Evolutionary conservation across 2,329 filamentous ascomycete genomes (phyloP).

Genomic region (Dryadomyces quercivorus): DNA sequence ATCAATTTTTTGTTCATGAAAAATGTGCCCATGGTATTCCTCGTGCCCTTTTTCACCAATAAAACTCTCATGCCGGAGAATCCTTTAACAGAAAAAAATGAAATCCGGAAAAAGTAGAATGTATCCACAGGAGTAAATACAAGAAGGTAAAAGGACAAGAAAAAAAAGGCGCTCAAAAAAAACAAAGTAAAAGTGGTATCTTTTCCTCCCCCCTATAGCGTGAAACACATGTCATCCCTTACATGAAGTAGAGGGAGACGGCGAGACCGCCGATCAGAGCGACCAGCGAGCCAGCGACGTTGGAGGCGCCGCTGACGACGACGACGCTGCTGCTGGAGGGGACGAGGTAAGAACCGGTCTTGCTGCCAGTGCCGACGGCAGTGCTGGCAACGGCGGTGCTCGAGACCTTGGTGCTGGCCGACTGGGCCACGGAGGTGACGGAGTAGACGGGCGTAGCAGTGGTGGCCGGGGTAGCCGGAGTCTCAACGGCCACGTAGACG

Average conservation of each 20-base stretch:
- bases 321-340: slow-evolving; percentile 6
- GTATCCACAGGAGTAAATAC: too few species aligned
- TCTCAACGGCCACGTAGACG: not conserved
- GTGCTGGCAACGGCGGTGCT: slow-evolving; percentile 5
- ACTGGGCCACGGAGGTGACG: slow-evolving; percentile 4
- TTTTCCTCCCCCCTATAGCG: not conserved
- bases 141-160: not conserved
- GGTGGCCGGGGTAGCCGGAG: not conserved
- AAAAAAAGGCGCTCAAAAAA: not conserved
- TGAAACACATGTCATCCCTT: not conserved
- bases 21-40: too few species aligned
- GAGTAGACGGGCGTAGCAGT: not conserved
- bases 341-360: not conserved
- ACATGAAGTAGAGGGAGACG: not conserved
- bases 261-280: not conserved
- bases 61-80: too few species aligned
- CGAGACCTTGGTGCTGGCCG: slow-evolving; percentile 4
- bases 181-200: not conserved
- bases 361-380: not conserved
- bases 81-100: too few species aligned
- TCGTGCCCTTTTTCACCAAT: too few species aligned
- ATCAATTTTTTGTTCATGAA: too few species aligned
- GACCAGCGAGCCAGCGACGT: not conserved
- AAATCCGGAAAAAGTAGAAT: too few species aligned
- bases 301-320: not conserved